phyloP scores from a whole-genome alignment of 768 basidiomycete species.

The Podaxis sp. region DNA sequence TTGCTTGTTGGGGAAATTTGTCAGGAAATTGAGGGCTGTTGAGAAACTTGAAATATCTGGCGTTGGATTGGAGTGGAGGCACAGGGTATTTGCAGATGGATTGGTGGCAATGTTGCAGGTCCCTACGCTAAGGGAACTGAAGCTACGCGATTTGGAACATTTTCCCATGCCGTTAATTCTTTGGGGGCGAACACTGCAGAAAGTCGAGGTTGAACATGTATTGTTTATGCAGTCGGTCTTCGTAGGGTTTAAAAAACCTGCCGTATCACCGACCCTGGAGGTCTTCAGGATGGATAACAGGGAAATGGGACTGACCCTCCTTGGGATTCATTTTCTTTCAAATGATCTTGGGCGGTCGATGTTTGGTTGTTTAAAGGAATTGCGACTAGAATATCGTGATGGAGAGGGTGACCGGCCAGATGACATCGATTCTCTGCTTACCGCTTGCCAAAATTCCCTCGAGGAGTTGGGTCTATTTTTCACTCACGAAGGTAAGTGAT shows the following conservation, averaged over 20 bases:
- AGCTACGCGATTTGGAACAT: not conserved
- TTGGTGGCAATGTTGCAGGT: constrained; percentile 5
- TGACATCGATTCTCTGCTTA: constrained; percentile 7
- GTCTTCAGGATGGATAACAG: constrained; percentile 13
- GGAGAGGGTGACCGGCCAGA: constrained; percentile 1
- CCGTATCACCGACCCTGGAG: constrained; percentile 6
- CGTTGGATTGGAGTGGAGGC: not conserved
- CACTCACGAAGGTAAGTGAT: constrained; percentile 10
- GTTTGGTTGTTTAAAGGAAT: constrained; percentile 5
- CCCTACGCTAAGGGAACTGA: constrained; percentile 9
- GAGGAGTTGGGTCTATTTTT: constrained; percentile 8
- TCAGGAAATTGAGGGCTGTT: constrained; percentile 2
- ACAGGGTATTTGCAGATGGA: constrained; percentile 6
- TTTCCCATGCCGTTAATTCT: constrained; percentile 9
- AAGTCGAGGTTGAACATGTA: constrained; percentile 7
- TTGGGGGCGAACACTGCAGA: constrained; percentile 9
- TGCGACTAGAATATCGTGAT: constrained; percentile 6
- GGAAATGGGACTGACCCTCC: constrained; percentile 1
- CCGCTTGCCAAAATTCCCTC: constrained; percentile 9
- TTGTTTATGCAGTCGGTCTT: not conserved
- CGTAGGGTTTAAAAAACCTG: not conserved
- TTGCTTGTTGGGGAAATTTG: constrained; percentile 3
- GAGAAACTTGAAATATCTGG: constrained; percentile 10
- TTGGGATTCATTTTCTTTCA: constrained; percentile 9
- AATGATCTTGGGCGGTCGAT: not conserved